Percentiles rank a stretch among this genome's conserved stretches.
Conservation (phyloP, 768 basidiomycete genomes). For the Sporobolomyces pararoseus region DNA sequence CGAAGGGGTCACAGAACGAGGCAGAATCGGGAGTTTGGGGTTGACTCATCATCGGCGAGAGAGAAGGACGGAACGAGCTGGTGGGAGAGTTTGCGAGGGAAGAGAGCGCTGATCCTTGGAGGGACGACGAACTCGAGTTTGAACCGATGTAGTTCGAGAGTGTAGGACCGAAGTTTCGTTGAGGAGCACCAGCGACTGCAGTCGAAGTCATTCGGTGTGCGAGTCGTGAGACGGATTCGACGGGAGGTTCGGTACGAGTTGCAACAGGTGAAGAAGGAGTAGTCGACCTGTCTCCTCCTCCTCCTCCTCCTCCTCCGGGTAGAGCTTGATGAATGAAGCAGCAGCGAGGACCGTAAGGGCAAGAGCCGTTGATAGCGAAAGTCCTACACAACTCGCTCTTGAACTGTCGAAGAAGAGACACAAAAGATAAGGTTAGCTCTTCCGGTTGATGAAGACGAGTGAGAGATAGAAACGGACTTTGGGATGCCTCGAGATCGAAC, state of each 20-base stretch:
- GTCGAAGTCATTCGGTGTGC: conserved; percentile 33
- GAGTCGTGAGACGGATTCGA: conserved; percentile 19
- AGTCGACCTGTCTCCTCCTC: conserved; percentile 5
- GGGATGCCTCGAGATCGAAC: conserved; percentile 78
- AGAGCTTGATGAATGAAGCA: conserved; percentile 71
- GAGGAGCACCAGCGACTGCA: conserved; percentile 17
- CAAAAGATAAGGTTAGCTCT: conserved; percentile 38
- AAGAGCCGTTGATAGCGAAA: conserved; percentile 90
- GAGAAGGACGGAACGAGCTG: neutral
- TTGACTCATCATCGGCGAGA: neutral
- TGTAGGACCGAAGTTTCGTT: conserved; percentile 32
- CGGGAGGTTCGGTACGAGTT: conserved; percentile 9
- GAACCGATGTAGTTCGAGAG: conserved; percentile 30
- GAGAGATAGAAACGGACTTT: conserved; percentile 57
- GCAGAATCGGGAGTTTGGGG: neutral
- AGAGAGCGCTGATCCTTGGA: conserved; percentile 2
- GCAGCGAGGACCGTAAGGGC: conserved; percentile 85
- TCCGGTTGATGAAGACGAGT: conserved; percentile 11
- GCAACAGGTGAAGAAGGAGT: neutral
- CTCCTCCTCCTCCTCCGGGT: conserved; percentile 59
- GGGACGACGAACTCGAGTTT: neutral
- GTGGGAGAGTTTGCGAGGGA: conserved; percentile 16
- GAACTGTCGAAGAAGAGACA: conserved; percentile 56
- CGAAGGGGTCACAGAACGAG: conserved; percentile 6
- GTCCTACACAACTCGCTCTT: conserved; percentile 93